Base-by-base conservation (phyloP, 495 filamentous ascomycete genomes). In the Aspergillus funiculosus region DNA sequence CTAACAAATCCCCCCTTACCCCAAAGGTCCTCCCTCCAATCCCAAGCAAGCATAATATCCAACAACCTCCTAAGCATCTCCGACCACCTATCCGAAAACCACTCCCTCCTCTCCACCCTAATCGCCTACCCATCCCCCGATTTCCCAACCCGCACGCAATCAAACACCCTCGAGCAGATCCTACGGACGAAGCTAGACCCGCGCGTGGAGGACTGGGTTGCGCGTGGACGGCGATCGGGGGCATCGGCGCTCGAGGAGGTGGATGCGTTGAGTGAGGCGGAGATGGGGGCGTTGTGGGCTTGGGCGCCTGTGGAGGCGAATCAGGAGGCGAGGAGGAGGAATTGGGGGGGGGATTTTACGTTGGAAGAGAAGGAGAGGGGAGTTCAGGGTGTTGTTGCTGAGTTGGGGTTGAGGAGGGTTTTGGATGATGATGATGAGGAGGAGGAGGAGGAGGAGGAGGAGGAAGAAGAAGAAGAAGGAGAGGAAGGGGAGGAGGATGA, bases 131-230 rank as follows among this genome's bases (percentile, higher is more conserved):
- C 88, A 1, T 75, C 80, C 3, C 84, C 88, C 4, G 79, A 80
- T 43, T 90, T 83, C 65, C 86, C 87, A 7, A 79, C 82, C 8
- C 79, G 79, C 31, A 82, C 77, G 7, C 79, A 90, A 56, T 78
- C 83, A 35, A 63, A 54, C 31, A 64, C 81, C 4, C 76, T 91
- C 1, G 62, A 74, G 5, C 71, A 79, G 42, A 66, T 94, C 1
- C 66, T 92, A 15, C 80, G 87, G 14, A 92, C 91, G 64, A 91
- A 90, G 60, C 76, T 85, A 15, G 85, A 90, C 40, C 84, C 86
- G 3, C 69, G 75, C 3, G 79, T 87, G 19, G 85, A 88, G 50
- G 76, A 77, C 22, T 84, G 80, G 75, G 80, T 91, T 10, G 78
- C 78, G 6, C 72, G 81, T 29, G 82, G 81, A 6, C 74, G 76